A percentile compares a stretch with the other conserved stretches of the same genome.
Conservation (phyloP, 169 alveolate species). For the Babesia ovata region DNA sequence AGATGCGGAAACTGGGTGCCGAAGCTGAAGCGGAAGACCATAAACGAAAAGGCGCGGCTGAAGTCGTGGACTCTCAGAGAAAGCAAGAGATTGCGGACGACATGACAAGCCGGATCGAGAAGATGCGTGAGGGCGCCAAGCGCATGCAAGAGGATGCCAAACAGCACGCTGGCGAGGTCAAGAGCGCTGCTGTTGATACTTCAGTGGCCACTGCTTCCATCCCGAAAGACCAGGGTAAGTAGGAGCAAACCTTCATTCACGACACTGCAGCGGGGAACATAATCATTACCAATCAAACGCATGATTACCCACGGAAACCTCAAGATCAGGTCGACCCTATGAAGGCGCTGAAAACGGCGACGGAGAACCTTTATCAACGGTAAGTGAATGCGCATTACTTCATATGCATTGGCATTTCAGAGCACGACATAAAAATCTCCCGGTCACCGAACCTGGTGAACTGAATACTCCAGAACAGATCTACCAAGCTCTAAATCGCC, state of each 20-base stretch:
- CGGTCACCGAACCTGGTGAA: constrained; percentile 61
- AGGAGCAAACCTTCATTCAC: background rate
- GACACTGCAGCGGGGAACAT: constrained; percentile 38
- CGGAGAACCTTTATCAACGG: constrained; percentile 55
- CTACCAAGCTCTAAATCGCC: constrained; percentile 51
- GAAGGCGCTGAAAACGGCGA: constrained; percentile 49
- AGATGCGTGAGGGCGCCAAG: constrained; percentile 37
- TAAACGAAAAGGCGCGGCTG: too few species aligned
- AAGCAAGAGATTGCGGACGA: constrained; percentile 38
- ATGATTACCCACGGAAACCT: background rate
- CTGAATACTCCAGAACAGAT: constrained; percentile 54
- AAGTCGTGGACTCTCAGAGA: constrained; percentile 9
- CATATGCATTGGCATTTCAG: constrained; percentile 1
- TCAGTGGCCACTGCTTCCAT: constrained; percentile 16
- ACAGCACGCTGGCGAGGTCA: constrained; percentile 1
- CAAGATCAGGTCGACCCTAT: constrained; percentile 58
- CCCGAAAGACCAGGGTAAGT: constrained; percentile 40
- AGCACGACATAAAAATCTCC: constrained; percentile 61
- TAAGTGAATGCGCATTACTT: background rate
- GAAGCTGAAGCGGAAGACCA: background rate
- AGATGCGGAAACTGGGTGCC: background rate
- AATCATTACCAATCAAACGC: constrained; percentile 58
- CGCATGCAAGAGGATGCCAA: constrained; percentile 26
- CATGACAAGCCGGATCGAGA: constrained; percentile 23
- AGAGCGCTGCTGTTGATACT: background rate